Evolutionary conservation across 2,329 filamentous ascomycete genomes (phyloP).

Genomic region (Aspergillus terreus): DNA sequence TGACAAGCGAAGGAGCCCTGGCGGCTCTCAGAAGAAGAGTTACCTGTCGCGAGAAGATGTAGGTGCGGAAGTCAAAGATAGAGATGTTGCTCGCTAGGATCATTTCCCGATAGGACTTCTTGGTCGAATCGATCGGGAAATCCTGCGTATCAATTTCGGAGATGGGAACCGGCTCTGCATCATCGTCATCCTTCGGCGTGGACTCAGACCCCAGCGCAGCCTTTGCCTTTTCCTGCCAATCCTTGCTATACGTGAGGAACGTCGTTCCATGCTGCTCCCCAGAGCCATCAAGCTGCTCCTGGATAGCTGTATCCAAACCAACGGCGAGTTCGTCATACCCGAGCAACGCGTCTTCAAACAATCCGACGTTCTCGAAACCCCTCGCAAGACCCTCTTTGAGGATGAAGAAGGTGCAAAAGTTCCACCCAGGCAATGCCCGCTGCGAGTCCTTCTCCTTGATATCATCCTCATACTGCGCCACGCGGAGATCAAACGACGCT

Average conservation of each 20-base stretch:
- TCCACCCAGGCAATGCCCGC: conserved; percentile 86
- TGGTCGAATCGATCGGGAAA: conserved; percentile 51
- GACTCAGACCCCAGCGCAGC: conserved; percentile 44
- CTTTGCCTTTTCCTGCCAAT: conserved; percentile 61
- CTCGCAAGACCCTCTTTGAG: conserved; percentile 91
- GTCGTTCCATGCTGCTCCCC: conserved; percentile 66
- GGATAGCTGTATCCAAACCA: conserved; percentile 76
- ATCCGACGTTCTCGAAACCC: conserved; percentile 91
- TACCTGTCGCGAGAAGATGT: conserved; percentile 88
- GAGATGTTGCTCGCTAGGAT: conserved; percentile 95
- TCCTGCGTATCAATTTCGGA: conserved; percentile 27
- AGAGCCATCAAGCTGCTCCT: conserved; percentile 64
- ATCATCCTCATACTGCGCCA: conserved; percentile 94
- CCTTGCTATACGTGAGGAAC: conserved; percentile 69
- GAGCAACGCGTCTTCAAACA: conserved; percentile 91
- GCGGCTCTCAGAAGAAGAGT: conserved; percentile 75
- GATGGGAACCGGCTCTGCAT: conserved; percentile 21
- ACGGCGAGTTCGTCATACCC: conserved; percentile 92
- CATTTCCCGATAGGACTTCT: conserved; percentile 82
- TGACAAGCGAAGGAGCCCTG: conserved; percentile 50
- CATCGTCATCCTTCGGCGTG: conserved; percentile 27
- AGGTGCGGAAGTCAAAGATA: conserved; percentile 89
- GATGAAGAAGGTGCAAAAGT: conserved; percentile 99
- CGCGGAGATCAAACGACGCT: conserved; percentile 82
- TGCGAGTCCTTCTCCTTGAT: conserved; percentile 92